phyloP scores from a whole-genome alignment of 2,329 filamentous ascomycete genomes.

The Trichoderma koningii region DNA sequence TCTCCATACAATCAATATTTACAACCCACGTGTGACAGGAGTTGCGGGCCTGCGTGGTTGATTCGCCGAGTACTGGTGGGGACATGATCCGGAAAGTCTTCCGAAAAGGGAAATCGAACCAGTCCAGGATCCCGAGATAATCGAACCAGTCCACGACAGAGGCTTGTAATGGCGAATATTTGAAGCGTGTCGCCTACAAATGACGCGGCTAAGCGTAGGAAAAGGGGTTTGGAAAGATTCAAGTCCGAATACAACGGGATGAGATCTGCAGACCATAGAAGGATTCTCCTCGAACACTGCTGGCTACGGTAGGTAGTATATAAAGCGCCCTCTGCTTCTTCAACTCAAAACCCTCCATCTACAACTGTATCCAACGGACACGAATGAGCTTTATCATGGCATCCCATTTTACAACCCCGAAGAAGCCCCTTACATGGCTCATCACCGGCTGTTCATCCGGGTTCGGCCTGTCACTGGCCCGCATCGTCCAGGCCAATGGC shows the following conservation, averaged over 20 bases:
- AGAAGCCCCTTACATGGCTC: constrained; percentile 5
- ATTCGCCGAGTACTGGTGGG: not conserved
- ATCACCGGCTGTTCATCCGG: constrained; percentile 20
- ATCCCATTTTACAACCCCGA: not conserved
- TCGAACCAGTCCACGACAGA: not conserved
- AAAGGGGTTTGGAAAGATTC: not conserved
- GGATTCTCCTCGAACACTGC: no score
- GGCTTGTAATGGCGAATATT: not conserved
- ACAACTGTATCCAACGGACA: no score
- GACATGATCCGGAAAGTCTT: constrained; percentile 14
- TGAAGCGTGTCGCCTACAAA: not conserved
- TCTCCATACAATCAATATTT: not conserved
- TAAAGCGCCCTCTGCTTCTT: not conserved
- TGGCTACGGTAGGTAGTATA: not conserved
- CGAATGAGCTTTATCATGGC: not conserved
- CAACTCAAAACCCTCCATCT: not conserved
- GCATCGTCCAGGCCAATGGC: constrained; percentile 13
- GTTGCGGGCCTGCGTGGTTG: no score
- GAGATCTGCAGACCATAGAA: not conserved
- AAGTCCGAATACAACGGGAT: not conserved
- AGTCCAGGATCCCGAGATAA: not conserved
- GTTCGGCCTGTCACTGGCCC: constrained; percentile 11
- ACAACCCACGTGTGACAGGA: no score
- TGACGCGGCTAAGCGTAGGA: no score
- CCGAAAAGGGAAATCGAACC: constrained; percentile 1